Conservation (phyloP, 331 rosid genomes). For the Acacia pycnantha region DNA sequence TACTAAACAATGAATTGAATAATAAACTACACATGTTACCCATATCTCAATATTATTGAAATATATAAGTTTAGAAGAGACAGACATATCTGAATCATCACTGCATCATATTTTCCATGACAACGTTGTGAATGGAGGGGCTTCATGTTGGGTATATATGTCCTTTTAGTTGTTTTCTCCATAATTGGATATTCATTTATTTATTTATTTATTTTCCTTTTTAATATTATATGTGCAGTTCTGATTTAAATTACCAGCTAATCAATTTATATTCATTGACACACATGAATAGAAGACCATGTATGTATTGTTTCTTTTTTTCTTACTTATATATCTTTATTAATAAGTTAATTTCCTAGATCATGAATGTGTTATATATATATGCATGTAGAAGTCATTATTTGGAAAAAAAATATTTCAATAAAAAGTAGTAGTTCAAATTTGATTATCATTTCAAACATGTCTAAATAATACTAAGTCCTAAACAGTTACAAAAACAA, state of each 20-base stretch:
- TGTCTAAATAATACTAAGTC: not conserved
- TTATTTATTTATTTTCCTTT: not conserved
- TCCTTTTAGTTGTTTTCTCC: conserved; percentile 18
- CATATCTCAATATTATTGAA: not conserved
- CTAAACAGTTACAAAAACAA: no score
- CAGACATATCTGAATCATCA: conserved; percentile 44
- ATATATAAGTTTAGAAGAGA: conserved; percentile 29
- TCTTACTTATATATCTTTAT: not conserved
- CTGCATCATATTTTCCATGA: conserved; percentile 27
- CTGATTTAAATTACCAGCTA: not conserved
- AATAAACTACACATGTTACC: not conserved
- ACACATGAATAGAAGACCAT: not conserved
- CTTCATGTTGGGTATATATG: conserved; percentile 45
- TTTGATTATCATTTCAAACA: not conserved
- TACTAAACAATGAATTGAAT: not conserved
- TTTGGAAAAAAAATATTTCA: not conserved
- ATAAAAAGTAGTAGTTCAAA: not conserved
- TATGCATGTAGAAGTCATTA: not conserved
- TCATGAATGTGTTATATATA: not conserved
- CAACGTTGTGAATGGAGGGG: conserved; percentile 31
- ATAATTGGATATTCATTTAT: not conserved
- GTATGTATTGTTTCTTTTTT: not conserved
- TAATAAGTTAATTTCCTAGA: not conserved
- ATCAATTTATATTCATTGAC: not conserved
- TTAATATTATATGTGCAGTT: not conserved